Evolutionary conservation across 192 early-diverging fungal genomes (phyloP), one percentile per base, ranked within the genome.

Genomic region (Coemansia sp.): DNA sequence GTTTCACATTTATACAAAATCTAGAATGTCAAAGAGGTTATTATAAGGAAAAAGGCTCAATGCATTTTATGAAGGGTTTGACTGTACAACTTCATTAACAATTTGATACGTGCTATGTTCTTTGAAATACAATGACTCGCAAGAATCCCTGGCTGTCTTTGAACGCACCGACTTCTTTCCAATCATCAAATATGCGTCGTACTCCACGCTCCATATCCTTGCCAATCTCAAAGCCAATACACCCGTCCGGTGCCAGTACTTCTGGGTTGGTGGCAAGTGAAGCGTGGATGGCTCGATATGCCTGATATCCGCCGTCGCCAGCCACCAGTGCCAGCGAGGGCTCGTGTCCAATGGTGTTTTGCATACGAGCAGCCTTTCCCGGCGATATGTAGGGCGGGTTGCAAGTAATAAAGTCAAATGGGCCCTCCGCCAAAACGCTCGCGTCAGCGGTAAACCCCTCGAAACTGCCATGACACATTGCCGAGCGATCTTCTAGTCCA

Each of bases 381-480:
- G 59, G 32, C 20, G 86, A 76, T 24, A 92, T 70, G 55, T 93
- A 93, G 0, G 91, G 91, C 22, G 91, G 91, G 52, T 93, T 93
- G 64, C 90, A 91, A 1, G 89, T 81, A 5, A 93, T 73, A 32
- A 89, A 52, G 71, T 93, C 87, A 35, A 86, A 87, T 0, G 85
- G 76, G 0, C 66, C 53, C 10, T 67, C 32, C 6, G 45, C 22
- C 32, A 67, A 8, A 16, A 84, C 49, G 8, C n/a, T 16, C 0
- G 67, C 59, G 13, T 76, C 73, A 0, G 59, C 49, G 4, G 70
- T 68, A 27, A 89, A 73, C 1, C 69, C 43, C 12, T 82, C 71
- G 67, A 91, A 75, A 13, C 84, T 84, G 37, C 83, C 71, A 3
- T 60, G 29, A 3, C 76, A 29, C 56, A 88, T 85, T 0, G 18